phyloP scores from a whole-genome alignment of 1,139 yeast species.

The Meyerozyma guilliermondii region DNA sequence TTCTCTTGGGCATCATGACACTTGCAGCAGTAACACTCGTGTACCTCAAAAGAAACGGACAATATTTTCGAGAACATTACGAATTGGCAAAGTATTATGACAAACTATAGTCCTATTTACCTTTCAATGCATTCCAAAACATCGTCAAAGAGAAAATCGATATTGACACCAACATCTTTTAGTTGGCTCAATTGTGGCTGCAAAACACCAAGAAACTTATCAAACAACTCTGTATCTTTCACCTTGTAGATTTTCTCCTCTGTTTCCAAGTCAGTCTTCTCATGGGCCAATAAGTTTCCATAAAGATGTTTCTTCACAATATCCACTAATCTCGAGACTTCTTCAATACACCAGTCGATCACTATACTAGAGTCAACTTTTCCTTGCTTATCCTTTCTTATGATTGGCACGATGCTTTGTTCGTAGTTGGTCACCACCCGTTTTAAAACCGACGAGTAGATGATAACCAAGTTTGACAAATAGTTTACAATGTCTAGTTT shows the following conservation, averaged over 20 bases:
- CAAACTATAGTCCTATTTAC: slow-evolving; percentile 17
- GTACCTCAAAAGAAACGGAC: slow-evolving; percentile 54
- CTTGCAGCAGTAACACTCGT: slow-evolving; percentile 40
- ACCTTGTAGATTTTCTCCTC: slow-evolving; percentile 23
- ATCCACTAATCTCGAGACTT: slow-evolving; percentile 55
- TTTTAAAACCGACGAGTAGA: slow-evolving; percentile 35
- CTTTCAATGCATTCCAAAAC: slow-evolving; percentile 6
- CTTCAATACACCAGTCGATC: slow-evolving; percentile 65
- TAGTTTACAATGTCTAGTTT: slow-evolving; percentile 42
- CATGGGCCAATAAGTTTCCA: slow-evolving; percentile 47
- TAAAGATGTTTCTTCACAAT: slow-evolving; percentile 64
- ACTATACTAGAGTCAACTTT: slow-evolving; percentile 40
- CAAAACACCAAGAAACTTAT: slow-evolving; percentile 46
- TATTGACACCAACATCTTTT: slow-evolving; percentile 65
- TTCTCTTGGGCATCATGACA: slow-evolving; percentile 54
- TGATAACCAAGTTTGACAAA: slow-evolving; percentile 38
- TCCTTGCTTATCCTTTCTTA: slow-evolving; percentile 23
- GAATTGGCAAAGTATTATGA: slow-evolving; percentile 59
- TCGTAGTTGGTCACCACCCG: slow-evolving; percentile 32
- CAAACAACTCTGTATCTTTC: slow-evolving; percentile 26
- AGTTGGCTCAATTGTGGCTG: slow-evolving; percentile 58
- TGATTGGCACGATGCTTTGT: slow-evolving; percentile 28
- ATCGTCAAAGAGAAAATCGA: slow-evolving; percentile 54
- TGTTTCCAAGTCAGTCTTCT: slow-evolving; percentile 19
- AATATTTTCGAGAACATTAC: slow-evolving; percentile 58